phyloP scores from a whole-genome alignment of 169 alveolate genomes.

The Plasmodium adleri region DNA sequence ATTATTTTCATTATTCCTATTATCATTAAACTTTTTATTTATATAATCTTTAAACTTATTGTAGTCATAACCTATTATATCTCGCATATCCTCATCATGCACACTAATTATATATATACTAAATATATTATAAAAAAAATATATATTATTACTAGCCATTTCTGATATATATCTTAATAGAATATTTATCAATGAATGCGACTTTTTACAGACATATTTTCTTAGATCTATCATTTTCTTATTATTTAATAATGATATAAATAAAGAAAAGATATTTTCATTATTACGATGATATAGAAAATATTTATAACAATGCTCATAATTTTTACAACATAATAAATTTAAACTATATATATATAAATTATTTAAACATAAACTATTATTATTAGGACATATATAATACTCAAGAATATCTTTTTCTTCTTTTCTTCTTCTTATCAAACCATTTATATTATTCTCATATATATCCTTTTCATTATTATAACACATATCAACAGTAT shows the following conservation, averaged over 20 bases:
- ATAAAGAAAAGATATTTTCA: constrained; percentile 17
- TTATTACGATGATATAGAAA: constrained; percentile 26
- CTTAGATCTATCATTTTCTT: constrained; percentile 13
- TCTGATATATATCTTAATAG: constrained; percentile 42
- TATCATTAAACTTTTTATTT: background rate
- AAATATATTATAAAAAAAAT: constrained; percentile 11
- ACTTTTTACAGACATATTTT: constrained; percentile 37
- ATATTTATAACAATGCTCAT: constrained; percentile 38
- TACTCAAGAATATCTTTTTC: constrained; percentile 7
- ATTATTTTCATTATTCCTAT: background rate
- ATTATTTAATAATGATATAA: constrained; percentile 19
- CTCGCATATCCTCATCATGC: constrained; percentile 7
- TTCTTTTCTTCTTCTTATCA: background rate
- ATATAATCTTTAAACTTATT: constrained; percentile 12
- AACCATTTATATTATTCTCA: too few relatives aligned
- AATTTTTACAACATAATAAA: constrained; percentile 38
- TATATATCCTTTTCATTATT: background rate
- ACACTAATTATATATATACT: constrained; percentile 12
- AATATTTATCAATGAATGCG: background rate
- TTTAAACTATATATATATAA: constrained; percentile 17
- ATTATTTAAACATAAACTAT: background rate
- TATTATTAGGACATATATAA: constrained; percentile 10
- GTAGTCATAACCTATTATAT: constrained; percentile 14
- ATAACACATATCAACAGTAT: background rate
- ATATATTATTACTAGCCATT: too few relatives aligned